Evolutionary conservation across 169 alveolate species (phyloP).

Genomic region (Plasmodium coatneyi): DNA sequence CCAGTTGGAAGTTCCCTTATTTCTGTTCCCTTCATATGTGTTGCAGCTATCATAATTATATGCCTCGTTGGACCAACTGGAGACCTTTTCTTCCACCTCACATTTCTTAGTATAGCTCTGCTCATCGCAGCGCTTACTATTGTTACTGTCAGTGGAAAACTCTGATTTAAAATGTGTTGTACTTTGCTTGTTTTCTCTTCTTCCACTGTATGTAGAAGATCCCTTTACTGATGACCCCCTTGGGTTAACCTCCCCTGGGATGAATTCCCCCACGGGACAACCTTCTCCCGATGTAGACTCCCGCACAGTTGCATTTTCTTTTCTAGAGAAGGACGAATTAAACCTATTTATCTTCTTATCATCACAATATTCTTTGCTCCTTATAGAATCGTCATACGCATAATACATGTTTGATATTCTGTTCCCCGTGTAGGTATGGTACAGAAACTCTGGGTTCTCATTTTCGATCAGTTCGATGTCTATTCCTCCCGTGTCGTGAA

Average conservation of each 20-base stretch:
- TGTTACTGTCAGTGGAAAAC: neutral
- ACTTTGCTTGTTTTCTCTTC: neutral
- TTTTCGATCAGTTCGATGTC: conserved; percentile 69
- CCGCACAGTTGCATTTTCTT: neutral
- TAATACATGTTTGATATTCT: conserved; percentile 61
- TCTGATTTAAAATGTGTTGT: neutral
- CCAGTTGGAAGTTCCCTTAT: neutral
- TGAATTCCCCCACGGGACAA: neutral
- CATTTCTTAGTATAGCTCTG: neutral
- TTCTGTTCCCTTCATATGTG: neutral
- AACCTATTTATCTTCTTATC: conserved; percentile 23
- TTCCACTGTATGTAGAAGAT: neutral
- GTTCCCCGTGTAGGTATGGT: conserved; percentile 72
- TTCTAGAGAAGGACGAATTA: conserved; percentile 18
- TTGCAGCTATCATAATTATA: neutral
- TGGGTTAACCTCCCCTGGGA: neutral
- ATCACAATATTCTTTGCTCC: conserved; percentile 4
- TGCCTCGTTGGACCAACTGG: conserved; percentile 4
- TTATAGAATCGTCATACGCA: conserved; percentile 56
- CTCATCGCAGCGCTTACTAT: neutral
- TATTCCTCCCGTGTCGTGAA: conserved; percentile 64
- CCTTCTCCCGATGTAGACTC: neutral
- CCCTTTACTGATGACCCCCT: neutral
- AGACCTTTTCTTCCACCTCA: conserved; percentile 2
- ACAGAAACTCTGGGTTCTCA: conserved; percentile 64